Evolutionary conservation across 805 yeast genomes (phyloP), one percentile per base, ranked within the genome.

Genomic region (Candida sanyiensis): DNA sequence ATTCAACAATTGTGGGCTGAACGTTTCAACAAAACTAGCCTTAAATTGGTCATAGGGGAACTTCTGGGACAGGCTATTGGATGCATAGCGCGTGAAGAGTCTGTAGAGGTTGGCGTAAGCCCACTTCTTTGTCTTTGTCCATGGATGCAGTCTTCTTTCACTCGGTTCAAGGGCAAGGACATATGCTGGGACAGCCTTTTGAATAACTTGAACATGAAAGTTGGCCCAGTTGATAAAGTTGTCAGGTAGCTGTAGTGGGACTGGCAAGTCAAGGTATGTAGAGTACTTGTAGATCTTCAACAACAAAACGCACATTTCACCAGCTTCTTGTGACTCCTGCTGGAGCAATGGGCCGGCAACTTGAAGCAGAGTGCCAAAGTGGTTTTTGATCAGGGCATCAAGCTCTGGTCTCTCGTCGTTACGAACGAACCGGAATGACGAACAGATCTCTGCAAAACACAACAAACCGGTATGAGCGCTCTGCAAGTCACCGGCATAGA

Each of bases 71-170:
- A 66, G 47, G 2, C 67, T 62, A 17, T 60, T 59, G 0, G 84
- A 72, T 1, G 82, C 86, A 54, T 83, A 88, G 50, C 90, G 71
- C 38, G 71, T 72, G 51, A 84, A 84, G 3, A 88, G 57, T 48
- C 94, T 73, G 48, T 70, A 73, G 28, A 89, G 57, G 57, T 85
- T 87, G 18, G 86, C 87, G 53, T 78, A 79, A 1, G 94, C 76
- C 97, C 97, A 90, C 59, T 90, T 93, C 64, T 73, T 89, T 49
- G 77, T 74, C 62, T 77, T 90, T 55, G 67, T 80, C 82, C 82
- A 83, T 35, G 77, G 80, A 49, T 73, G 66, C 16, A 61, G 48
- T 34, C 63, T 66, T 35, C 76, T 66, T 28, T 76, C 80, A 17
- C 73, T 71, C 7, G 67, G 68, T 34, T 75, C 78, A n/a, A 72